phyloP scores from a whole-genome alignment of 148 eudicot species.

The Fagopyrum tataricum region DNA sequence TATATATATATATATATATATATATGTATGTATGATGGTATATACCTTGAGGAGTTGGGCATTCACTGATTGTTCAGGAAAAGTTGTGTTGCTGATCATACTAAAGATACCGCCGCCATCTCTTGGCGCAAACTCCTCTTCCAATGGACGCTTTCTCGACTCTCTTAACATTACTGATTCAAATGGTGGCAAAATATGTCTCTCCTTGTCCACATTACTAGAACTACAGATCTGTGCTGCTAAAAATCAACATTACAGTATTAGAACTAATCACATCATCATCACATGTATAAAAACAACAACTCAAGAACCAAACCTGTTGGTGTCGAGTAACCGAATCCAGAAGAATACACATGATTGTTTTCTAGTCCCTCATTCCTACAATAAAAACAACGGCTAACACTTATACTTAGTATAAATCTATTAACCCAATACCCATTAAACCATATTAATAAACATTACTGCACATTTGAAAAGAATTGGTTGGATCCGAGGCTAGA shows the following conservation, averaged over 20 bases:
- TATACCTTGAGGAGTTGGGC: neutral
- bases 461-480: constrained; percentile 10
- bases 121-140: neutral
- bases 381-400: neutral
- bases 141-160: constrained; percentile 6
- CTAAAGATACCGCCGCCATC: constrained; percentile 9
- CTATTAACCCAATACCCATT: neutral
- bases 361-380: constrained; percentile 7
- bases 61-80: neutral
- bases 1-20: no score
- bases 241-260: neutral
- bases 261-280: neutral
- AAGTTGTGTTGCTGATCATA: constrained; percentile 3
- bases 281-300: no score
- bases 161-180: constrained; percentile 7
- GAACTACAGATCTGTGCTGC: neutral
- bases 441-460: neutral
- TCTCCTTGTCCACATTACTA: neutral
- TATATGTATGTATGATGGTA: no score
- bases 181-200: neutral
- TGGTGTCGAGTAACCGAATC: neutral
- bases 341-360: constrained; percentile 3
- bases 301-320: neutral
- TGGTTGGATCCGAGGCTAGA: constrained; percentile 1
- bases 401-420: neutral